Evolutionary conservation across 2,329 filamentous ascomycete genomes (phyloP).

Genomic region (Ascochyta rabiei): DNA sequence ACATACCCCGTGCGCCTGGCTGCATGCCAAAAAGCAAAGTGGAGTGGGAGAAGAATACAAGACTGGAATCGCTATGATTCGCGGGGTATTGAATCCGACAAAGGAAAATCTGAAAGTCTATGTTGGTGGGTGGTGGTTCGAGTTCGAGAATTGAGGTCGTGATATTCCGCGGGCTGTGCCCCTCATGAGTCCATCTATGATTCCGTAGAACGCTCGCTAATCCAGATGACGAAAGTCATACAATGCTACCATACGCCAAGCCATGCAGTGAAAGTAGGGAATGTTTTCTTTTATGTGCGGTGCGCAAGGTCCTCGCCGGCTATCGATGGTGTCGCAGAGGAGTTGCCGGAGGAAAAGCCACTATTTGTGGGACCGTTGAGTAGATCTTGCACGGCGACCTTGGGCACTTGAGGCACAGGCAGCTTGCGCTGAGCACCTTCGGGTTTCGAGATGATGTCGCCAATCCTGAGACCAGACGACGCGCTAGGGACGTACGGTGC

Average conservation of each 20-base stretch:
- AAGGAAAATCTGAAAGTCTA: constrained; percentile 40
- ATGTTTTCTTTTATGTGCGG: constrained; percentile 35
- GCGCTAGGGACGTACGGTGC: constrained; percentile 64
- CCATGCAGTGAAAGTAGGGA: constrained; percentile 28
- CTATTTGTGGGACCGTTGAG: constrained; percentile 63
- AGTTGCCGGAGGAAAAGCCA: constrained; percentile 75
- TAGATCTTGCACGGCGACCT: constrained; percentile 85
- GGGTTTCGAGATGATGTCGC: constrained; percentile 88
- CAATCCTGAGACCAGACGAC: constrained; percentile 75
- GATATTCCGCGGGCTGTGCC: constrained; percentile 33
- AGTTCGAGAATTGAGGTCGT: constrained; percentile 38
- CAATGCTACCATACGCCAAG: constrained; percentile 44
- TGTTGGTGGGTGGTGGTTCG: constrained; percentile 19
- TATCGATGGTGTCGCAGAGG: constrained; percentile 77
- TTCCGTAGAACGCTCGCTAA: constrained; percentile 43
- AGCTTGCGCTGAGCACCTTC: constrained; percentile 90
- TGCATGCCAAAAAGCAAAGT: constrained; percentile 27
- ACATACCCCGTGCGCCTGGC: constrained; percentile 23
- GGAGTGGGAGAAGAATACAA: constrained; percentile 42
- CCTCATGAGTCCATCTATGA: constrained; percentile 38
- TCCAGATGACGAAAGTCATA: constrained; percentile 25
- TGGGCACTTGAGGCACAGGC: constrained; percentile 87
- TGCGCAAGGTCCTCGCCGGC: constrained; percentile 61
- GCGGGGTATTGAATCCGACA: constrained; percentile 46
- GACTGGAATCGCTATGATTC: constrained; percentile 38